Evolutionary conservation across 2,329 filamentous ascomycete genomes (phyloP).

Genomic region (Aspergillus versicolor): DNA sequence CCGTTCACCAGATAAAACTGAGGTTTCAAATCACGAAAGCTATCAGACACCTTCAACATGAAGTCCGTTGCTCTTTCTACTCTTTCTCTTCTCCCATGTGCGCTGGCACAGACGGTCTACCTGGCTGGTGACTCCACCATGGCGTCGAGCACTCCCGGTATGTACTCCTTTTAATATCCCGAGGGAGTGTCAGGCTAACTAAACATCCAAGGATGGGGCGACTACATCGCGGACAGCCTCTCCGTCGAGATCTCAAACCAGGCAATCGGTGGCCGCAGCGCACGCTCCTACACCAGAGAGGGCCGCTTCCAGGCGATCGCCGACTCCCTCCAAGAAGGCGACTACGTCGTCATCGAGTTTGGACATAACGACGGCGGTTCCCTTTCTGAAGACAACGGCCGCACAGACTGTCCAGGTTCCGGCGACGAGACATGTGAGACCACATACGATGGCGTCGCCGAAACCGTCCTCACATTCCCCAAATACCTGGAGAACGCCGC

Average conservation of each 20-base stretch:
- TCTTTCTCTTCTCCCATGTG: slow-evolving; percentile 23
- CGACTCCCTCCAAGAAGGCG: slow-evolving; percentile 53
- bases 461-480: slow-evolving; percentile 62
- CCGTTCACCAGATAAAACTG: background rate
- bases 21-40: background rate
- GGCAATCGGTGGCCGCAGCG: slow-evolving; percentile 65
- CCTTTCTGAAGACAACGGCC: slow-evolving; percentile 58
- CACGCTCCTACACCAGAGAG: slow-evolving; percentile 66
- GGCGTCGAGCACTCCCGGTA: slow-evolving; percentile 27
- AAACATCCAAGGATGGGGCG: slow-evolving; percentile 57
- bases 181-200: background rate
- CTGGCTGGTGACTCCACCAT: slow-evolving; percentile 39
- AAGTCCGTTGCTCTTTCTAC: slow-evolving; percentile 17
- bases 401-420: slow-evolving; percentile 58
- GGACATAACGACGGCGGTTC: slow-evolving; percentile 71
- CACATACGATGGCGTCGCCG: slow-evolving; percentile 50
- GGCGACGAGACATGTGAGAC: slow-evolving; percentile 56
- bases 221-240: slow-evolving; percentile 56
- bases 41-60: slow-evolving; percentile 16
- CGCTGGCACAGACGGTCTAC: slow-evolving; percentile 28
- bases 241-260: slow-evolving; percentile 58
- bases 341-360: slow-evolving; percentile 70
- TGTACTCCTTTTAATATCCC: background rate
- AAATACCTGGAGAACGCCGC: slow-evolving; percentile 61
- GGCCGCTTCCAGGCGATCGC: slow-evolving; percentile 62